A percentile compares a stretch with the other conserved stretches of the same genome.
phyloP scores from a whole-genome alignment of 2,329 filamentous ascomycete genomes.

The Tolypocladium amazonense region DNA sequence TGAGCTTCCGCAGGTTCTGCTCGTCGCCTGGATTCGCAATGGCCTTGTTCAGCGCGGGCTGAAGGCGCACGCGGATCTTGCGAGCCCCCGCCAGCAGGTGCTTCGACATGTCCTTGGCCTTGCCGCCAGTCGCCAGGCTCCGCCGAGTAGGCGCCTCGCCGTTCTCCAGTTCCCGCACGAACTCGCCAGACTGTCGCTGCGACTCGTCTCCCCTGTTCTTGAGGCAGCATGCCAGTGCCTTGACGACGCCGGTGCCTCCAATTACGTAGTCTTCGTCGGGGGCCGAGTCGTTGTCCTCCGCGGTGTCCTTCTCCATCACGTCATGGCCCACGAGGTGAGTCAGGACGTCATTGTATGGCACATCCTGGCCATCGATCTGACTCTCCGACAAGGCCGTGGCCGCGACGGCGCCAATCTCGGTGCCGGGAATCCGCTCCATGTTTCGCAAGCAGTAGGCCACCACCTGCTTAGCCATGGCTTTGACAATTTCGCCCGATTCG shows the following conservation, averaged over 20 bases:
- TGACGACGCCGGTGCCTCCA: constrained; percentile 88
- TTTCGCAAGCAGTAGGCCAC: constrained; percentile 90
- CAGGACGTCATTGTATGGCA: constrained; percentile 64
- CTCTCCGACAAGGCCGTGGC: constrained; percentile 30
- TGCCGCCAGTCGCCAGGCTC: constrained; percentile 35
- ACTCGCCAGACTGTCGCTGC: constrained; percentile 39
- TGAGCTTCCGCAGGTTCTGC: constrained; percentile 67
- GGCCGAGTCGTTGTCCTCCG: constrained; percentile 56
- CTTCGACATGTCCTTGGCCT: constrained; percentile 88
- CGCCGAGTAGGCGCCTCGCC: constrained; percentile 32
- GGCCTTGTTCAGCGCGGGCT: constrained; percentile 70
- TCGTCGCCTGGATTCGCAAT: constrained; percentile 60
- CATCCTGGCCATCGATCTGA: constrained; percentile 15
- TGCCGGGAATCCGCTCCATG: constrained; percentile 67
- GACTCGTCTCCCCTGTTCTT: constrained; percentile 63
- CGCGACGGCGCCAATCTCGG: constrained; percentile 42
- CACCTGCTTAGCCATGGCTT: constrained; percentile 86
- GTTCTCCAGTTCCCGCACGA: constrained; percentile 40
- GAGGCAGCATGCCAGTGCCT: constrained; percentile 82
- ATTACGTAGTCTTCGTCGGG: constrained; percentile 94
- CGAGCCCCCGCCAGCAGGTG: constrained; percentile 77
- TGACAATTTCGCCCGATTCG: constrained; percentile 81
- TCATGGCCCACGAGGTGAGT: constrained; percentile 76
- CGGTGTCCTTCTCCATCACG: constrained; percentile 34
- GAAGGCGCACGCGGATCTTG: constrained; percentile 74